A percentile compares a stretch with the other conserved stretches of the same genome.
phyloP scores from a whole-genome alignment of 169 alveolate genomes.

The Cryptosporidium parvum region DNA sequence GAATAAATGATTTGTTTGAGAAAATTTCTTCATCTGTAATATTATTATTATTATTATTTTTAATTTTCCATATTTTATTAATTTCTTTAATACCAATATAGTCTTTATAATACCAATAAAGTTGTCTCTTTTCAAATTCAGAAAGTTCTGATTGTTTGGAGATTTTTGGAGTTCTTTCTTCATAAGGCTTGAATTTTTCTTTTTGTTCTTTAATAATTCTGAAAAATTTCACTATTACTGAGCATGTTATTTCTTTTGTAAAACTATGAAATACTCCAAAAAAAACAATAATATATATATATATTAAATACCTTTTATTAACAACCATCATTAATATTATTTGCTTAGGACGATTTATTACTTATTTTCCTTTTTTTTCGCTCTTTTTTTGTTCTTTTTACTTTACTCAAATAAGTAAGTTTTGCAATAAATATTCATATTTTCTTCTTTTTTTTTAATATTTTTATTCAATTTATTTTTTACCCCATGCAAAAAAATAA shows the following conservation, averaged over 20 bases:
- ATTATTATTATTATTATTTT: background rate
- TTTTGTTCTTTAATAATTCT: background rate
- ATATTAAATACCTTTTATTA: background rate
- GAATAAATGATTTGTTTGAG: constrained; percentile 20
- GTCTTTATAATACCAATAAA: constrained; percentile 58
- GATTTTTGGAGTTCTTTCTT: constrained; percentile 38
- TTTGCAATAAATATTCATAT: background rate
- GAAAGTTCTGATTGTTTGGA: constrained; percentile 1
- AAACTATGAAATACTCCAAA: background rate
- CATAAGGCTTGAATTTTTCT: constrained; percentile 49
- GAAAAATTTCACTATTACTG: background rate
- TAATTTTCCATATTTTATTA: constrained; percentile 25
- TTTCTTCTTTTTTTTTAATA: background rate
- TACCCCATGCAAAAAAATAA: background rate
- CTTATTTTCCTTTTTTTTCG: too few species aligned
- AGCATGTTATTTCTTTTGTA: background rate
- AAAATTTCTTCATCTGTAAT: constrained; percentile 32
- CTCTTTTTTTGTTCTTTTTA: too few species aligned
- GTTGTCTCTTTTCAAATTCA: constrained; percentile 8
- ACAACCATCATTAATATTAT: background rate
- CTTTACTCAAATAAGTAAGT: too few species aligned
- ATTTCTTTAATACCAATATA: constrained; percentile 25
- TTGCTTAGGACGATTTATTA: too few species aligned
- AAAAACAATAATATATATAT: background rate
- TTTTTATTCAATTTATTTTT: background rate